Evolutionary conservation across 495 filamentous ascomycete genomes (phyloP).

Genomic region (Annulohypoxylon maeteangense): DNA sequence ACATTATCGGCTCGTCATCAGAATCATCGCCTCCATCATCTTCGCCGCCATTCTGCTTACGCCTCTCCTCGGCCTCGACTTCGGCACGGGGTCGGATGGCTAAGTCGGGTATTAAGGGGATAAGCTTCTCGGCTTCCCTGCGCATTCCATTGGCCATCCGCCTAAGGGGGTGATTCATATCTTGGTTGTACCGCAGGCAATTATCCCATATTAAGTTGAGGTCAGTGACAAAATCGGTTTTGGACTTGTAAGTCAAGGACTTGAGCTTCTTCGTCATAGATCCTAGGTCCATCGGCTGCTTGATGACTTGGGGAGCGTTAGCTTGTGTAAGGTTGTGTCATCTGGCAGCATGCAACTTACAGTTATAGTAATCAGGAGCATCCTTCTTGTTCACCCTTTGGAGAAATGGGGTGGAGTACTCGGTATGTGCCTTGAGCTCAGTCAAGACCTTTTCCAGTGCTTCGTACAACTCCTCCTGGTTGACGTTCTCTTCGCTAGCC

Average conservation of each 20-base stretch:
- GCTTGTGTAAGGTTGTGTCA: neutral
- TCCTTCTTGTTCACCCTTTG: slow-evolving; percentile 95
- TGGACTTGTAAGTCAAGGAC: slow-evolving; percentile 85
- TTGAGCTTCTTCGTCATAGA: slow-evolving; percentile 99
- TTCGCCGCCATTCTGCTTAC: slow-evolving; percentile 78
- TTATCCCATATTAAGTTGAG: slow-evolving; percentile 96
- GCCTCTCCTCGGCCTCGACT: slow-evolving; percentile 94
- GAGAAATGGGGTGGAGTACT: slow-evolving; percentile 93
- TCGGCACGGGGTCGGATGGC: slow-evolving; percentile 88
- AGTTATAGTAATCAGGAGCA: slow-evolving; percentile 91
- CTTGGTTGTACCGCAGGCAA: slow-evolving; percentile 93
- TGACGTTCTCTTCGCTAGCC: slow-evolving; percentile 96
- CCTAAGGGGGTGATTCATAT: slow-evolving; percentile 84
- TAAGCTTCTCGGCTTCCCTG: slow-evolving; percentile 94
- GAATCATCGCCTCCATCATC: slow-evolving; percentile 89
- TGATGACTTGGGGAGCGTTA: slow-evolving; percentile 75
- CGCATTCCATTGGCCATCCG: slow-evolving; percentile 96
- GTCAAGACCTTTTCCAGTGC: slow-evolving; percentile 94
- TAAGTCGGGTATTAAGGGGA: slow-evolving; percentile 94
- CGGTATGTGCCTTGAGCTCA: slow-evolving; percentile 94
- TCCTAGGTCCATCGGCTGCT: slow-evolving; percentile 97
- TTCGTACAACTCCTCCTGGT: slow-evolving; percentile 98
- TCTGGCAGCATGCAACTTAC: slow-evolving; percentile 61
- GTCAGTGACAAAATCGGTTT: slow-evolving; percentile 93
- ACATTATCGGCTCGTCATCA: slow-evolving; percentile 98